Base-by-base conservation (phyloP, 345 rosid species). In the Citrus sp. region DNA sequence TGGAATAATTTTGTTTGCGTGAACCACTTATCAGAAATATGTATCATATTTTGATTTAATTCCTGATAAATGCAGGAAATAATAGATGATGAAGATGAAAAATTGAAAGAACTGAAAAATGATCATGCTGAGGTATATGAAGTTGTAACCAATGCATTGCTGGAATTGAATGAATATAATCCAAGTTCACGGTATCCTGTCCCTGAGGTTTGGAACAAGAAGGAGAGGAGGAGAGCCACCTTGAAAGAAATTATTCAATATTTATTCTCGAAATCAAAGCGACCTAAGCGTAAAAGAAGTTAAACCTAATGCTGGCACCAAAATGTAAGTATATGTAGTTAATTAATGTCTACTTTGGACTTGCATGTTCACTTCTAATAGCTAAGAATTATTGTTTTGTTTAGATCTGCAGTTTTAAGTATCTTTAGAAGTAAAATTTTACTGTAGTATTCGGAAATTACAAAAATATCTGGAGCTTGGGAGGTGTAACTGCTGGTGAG, bases 141-240 rank as follows among this genome's bases (percentile, higher is more conserved):
- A 28, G 81, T 82, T 65, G 84, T 85, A 16, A 56, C 70, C 55
- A 75, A 79, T 19, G 85, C 85, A 74, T 30, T 82, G 49, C 1
- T 78, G 85, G 85, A 85, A 76, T 6, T 82, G 79, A 74, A 82
- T 65, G 76, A 80, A 67, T 78, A 80, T 72, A 85, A 85, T 58
- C 76, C 83, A 1, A 82, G 84, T 72, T 80, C 84, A 25, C 56
- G 78, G 35, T 82, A 77, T 70, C 21, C 27, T 8, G 80, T 80
- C 2, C 66, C 62, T n/a, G 87, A 82, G 69, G 1, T 80, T n/a
- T 85, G 87, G 87, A 80, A 82, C 62, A 2, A 49, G 2, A 78
- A 82, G 73, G 85, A 80, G 59, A 72, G 38, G 30, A 80, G 77
- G 73, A 82, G 28, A 32, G 87, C 84, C 7, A 82, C 76, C 7